phyloP scores from a whole-genome alignment of 176 grass and related monocot species.

The Oryza longistaminata region DNA sequence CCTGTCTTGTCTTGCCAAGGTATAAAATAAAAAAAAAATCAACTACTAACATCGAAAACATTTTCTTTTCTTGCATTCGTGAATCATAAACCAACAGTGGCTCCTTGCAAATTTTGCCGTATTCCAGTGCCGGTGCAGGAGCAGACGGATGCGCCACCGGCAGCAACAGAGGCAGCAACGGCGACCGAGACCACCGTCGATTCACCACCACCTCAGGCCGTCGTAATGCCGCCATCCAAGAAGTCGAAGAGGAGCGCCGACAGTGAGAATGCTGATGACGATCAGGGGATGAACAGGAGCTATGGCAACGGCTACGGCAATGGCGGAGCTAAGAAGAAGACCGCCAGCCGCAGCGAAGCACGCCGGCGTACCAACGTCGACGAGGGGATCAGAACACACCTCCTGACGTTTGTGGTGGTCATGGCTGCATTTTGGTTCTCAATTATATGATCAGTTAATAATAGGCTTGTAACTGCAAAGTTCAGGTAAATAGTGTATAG shows the following conservation, averaged over 20 bases:
- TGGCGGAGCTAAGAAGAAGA: neutral
- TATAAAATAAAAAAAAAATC: neutral
- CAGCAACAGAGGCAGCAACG: neutral
- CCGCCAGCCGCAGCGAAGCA: conserved; percentile 12
- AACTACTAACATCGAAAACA: neutral
- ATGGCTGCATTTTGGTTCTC: conserved; percentile 18
- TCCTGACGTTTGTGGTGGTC: neutral
- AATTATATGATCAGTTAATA: neutral
- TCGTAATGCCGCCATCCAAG: neutral
- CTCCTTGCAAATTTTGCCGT: neutral
- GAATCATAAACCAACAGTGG: neutral
- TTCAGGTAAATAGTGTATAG: neutral
- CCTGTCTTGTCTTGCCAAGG: conserved; percentile 36
- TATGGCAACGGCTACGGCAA: neutral
- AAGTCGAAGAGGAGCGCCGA: neutral
- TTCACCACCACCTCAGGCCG: neutral
- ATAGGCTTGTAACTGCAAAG: neutral
- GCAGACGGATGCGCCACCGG: conserved; percentile 13
- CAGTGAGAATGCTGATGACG: neutral
- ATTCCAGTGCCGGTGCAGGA: conserved; percentile 20
- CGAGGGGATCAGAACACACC: neutral
- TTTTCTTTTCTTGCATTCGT: neutral
- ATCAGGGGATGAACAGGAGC: neutral
- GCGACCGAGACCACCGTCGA: neutral
- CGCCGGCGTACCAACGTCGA: neutral